Conservation (phyloP, 2,329 filamentous ascomycete species). For the Fusarium sp. region DNA sequence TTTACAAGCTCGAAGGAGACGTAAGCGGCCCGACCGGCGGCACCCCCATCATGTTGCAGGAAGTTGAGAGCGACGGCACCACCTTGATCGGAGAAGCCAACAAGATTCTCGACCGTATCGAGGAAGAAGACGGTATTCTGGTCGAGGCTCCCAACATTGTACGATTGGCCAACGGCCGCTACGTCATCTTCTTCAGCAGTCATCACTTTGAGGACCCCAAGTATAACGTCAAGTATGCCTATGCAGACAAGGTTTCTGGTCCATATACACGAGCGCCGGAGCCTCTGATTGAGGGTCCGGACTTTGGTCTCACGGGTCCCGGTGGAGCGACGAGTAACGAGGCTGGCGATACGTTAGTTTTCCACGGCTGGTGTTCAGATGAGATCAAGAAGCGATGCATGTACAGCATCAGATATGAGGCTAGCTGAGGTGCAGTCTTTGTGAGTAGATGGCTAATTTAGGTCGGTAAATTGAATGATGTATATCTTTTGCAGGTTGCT, state of each 20-base stretch:
- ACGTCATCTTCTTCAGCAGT: slow-evolving; percentile 17
- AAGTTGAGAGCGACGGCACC: slow-evolving; percentile 8
- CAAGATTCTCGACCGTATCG: slow-evolving; percentile 14
- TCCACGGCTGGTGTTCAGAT: slow-evolving; percentile 18
- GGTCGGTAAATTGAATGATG: too few relatives aligned
- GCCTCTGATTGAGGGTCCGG: slow-evolving; percentile 6
- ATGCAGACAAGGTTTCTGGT: background rate
- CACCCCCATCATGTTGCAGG: slow-evolving; percentile 13
- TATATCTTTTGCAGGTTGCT: too few relatives aligned
- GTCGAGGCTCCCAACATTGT: slow-evolving; percentile 20
- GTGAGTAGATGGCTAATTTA: background rate
- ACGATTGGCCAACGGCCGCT: slow-evolving; percentile 1
- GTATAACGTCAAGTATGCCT: slow-evolving; percentile 21
- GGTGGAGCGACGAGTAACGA: slow-evolving; percentile 20
- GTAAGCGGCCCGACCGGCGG: slow-evolving; percentile 12
- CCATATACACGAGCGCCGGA: slow-evolving; percentile 12
- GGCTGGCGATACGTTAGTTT: slow-evolving; percentile 7
- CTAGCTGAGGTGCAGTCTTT: background rate
- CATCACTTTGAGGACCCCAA: slow-evolving; percentile 6
- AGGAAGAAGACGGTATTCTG: slow-evolving; percentile 1
- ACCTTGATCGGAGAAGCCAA: slow-evolving; percentile 3
- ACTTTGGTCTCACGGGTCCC: slow-evolving; percentile 14
- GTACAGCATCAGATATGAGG: slow-evolving; percentile 10
- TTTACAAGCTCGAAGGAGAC: slow-evolving; percentile 17
- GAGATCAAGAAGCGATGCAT: background rate